Evolutionary conservation across 1,284 basidiomycete species (phyloP).

Genomic region (Leccinum subrobustum): DNA sequence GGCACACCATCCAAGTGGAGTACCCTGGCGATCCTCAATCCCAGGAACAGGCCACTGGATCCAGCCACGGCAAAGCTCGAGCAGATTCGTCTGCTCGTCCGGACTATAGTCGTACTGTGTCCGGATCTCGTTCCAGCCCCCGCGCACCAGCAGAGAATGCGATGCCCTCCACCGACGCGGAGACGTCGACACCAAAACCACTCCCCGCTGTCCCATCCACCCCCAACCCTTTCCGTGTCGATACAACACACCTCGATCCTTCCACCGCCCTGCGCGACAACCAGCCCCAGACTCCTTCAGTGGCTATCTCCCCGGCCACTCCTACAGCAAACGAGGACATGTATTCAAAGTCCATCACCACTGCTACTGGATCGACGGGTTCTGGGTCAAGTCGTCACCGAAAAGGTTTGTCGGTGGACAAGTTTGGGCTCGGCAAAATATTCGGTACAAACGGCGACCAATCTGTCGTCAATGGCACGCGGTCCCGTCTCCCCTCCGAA

Average conservation of each 20-base stretch:
- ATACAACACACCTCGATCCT: slow-evolving; percentile 24
- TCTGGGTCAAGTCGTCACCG: slow-evolving; percentile 52
- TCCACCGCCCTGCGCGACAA: slow-evolving; percentile 26
- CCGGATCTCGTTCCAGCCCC: slow-evolving; percentile 14
- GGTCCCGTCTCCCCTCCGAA: slow-evolving; percentile 44
- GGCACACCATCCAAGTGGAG: slow-evolving; percentile 92
- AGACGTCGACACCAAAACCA: slow-evolving; percentile 14
- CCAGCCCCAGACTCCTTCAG: slow-evolving; percentile 35
- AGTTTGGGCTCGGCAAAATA: slow-evolving; percentile 70
- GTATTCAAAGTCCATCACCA: slow-evolving; percentile 34
- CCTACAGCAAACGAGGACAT: slow-evolving; percentile 42
- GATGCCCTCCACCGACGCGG: slow-evolving; percentile 2
- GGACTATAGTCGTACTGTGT: slow-evolving; percentile 17
- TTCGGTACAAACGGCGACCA: slow-evolving; percentile 42
- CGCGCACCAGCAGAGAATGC: slow-evolving; percentile 22
- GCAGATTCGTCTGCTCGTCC: slow-evolving; percentile 14
- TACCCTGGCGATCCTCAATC: slow-evolving; percentile 52
- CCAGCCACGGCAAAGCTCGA: slow-evolving; percentile 24
- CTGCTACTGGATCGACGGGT: slow-evolving; percentile 35
- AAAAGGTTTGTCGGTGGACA: slow-evolving; percentile 69
- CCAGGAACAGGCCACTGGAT: slow-evolving; percentile 22
- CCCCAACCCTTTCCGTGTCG: slow-evolving; percentile 20
- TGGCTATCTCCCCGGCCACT: slow-evolving; percentile 49
- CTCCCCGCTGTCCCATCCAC: slow-evolving; percentile 25
- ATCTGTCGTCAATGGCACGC: slow-evolving; percentile 23